Evolutionary conservation across 2,329 filamentous ascomycete species (phyloP).

Genomic region (Emmonsiellopsis sp.): DNA sequence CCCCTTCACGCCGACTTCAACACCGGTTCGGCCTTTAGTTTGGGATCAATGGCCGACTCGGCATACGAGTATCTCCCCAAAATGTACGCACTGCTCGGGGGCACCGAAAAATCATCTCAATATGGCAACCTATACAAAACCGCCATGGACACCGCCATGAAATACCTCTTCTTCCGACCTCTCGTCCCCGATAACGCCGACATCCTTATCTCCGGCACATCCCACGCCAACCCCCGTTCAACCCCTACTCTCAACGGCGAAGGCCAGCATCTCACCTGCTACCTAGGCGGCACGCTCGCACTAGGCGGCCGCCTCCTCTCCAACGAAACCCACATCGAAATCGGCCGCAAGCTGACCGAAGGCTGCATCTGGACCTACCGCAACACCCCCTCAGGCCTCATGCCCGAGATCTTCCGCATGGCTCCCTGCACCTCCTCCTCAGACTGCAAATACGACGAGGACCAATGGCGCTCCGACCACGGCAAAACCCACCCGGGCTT

Average conservation of each 20-base stretch:
- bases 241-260: slow-evolving; percentile 39
- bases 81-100: slow-evolving; percentile 67
- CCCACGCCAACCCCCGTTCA: not conserved
- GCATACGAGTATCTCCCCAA: slow-evolving; percentile 52
- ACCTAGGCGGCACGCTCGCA: slow-evolving; percentile 47
- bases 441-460: slow-evolving; percentile 5
- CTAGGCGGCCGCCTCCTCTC: slow-evolving; percentile 45
- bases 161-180: slow-evolving; percentile 67
- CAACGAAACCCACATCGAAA: slow-evolving; percentile 36
- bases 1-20: not conserved
- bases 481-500: not conserved
- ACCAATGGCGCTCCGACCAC: not conserved
- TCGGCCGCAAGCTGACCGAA: slow-evolving; percentile 42
- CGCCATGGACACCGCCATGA: slow-evolving; percentile 56
- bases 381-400: slow-evolving; percentile 40
- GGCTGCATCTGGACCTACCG: slow-evolving; percentile 49
- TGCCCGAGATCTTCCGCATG: slow-evolving; percentile 42
- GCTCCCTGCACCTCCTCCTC: slow-evolving; percentile 28
- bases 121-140: slow-evolving; percentile 65
- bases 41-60: slow-evolving; percentile 48
- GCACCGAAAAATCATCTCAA: slow-evolving; percentile 40
- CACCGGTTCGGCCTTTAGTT: slow-evolving; percentile 24
- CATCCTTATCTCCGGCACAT: slow-evolving; percentile 54
- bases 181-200: slow-evolving; percentile 58
- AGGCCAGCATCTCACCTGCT: slow-evolving; percentile 45